Base-by-base conservation (phyloP, 108 stramenopile species). In the Mediolabrus comicus region DNA sequence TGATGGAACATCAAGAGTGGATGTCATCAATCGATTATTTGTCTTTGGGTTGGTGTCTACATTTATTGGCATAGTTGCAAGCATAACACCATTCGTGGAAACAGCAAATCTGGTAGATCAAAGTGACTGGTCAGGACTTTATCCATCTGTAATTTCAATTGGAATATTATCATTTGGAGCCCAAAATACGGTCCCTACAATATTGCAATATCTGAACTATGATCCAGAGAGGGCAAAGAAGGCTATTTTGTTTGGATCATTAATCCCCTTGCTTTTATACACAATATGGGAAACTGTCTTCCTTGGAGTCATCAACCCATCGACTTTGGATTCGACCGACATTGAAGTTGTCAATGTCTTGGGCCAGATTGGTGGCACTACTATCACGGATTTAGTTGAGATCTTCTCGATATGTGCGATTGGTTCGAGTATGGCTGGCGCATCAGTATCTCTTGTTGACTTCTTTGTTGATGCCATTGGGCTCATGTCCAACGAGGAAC, bases 101-200 rank as follows among this genome's bases (percentile, higher is more conserved):
- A 46, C 12, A 0, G 53, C 78, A 17, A 81, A 77, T n/a, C 39
- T 80, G 13, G 0, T 72, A 2, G 22, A 22, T 29, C 22, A 39
- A 24, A 55, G 70, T 4, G 64, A 81, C 33, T 81, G 80, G 80
- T 52, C 46, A 16, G n/a, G 54, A 11, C 38, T 81, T 10, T 81
- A 76, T 55, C 80, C 75, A 10, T 29, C 59, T 1, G 72, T 62
- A n/a, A 72, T 81, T 24, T 81, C 80, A 28, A 66, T 81, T 22
- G 80, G 80, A n/a, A 81, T 81, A 52, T 33, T 81, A 9, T 76
- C 80, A 2, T 72, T 81, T 65, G 80, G 80, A 9, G 80, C 80
- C 2, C 80, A 81, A 65, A 81, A 81, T 51, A 75, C 76, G 10
- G 80, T 81, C 1, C 80, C 80, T 19, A 81, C 80, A 25, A n/a